phyloP scores from a whole-genome alignment of 140 eudicot genomes.

The Ambrosia hybrid region DNA sequence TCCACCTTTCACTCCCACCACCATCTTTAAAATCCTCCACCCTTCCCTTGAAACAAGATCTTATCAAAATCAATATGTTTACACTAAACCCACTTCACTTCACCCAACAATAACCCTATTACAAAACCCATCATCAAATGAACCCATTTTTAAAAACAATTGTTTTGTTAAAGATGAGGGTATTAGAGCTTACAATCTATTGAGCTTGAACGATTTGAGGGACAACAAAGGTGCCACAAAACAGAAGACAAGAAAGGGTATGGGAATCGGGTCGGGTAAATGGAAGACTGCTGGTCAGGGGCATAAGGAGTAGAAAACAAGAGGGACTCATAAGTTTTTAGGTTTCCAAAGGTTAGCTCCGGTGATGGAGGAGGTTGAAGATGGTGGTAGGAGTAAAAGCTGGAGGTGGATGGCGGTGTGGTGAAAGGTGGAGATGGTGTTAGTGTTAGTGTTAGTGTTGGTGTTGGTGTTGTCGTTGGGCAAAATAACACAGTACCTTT shows the following conservation, averaged over 20 bases:
- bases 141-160: slow-evolving; percentile 12
- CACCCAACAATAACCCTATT: slow-evolving; percentile 2
- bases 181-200: slow-evolving; percentile 57
- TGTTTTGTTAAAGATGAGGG: slow-evolving; percentile 14
- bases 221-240: slow-evolving; percentile 79
- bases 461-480: too few species aligned
- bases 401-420: too few species aligned
- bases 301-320: slow-evolving; percentile 97
- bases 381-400: too few species aligned
- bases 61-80: too few species aligned
- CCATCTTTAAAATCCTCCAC: too few species aligned
- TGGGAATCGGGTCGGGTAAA: slow-evolving; percentile 97
- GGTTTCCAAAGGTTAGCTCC: too few species aligned
- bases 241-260: slow-evolving; percentile 91
- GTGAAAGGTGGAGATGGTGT: too few species aligned
- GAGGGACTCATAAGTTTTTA: slow-evolving; percentile 84
- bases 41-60: too few species aligned
- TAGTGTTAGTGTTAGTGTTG: too few species aligned
- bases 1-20: too few species aligned
- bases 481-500: too few species aligned
- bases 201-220: slow-evolving; percentile 81
- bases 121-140: slow-evolving; percentile 19
- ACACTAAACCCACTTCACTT: slow-evolving; percentile 26
- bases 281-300: slow-evolving; percentile 98
- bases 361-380: too few species aligned